Evolutionary conservation across 257 asterid genomes (phyloP), one percentile per base, ranked within the genome.

Genomic region (Ajuga chamaepitys): DNA sequence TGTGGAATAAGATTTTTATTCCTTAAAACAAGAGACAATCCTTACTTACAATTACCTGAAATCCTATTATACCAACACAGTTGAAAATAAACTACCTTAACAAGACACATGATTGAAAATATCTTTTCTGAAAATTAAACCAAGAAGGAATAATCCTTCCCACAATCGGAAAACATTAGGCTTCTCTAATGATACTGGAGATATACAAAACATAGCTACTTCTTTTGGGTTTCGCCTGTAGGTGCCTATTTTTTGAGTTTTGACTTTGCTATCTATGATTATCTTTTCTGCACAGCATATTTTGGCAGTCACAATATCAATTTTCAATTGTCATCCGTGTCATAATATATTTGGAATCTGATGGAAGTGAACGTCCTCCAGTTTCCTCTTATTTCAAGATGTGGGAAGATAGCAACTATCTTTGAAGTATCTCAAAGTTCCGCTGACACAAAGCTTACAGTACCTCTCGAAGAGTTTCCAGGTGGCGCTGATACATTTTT

Each of bases 361-460:
- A 71, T 53, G 64, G 4, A 52, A 24, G 18, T 72, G 65, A 66
- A 35, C 70, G 10, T n/a, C 72, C 48, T 72, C 72, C 87, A 93
- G 99, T 93, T 93, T 78, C 99, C 99, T 64, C 92, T 93, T 68
- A 66, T 84, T 66, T 86, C 97, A 67, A 87, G 83, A 79, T 87
- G 95, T 60, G 96, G 96, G 61, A 88, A 68, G 82, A 83, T 93
- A 76, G 83, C 86, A 62, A 71, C 82, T 54, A 72, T 76, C 47
- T 32, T 86, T 10, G 96, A 90, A 74, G 83, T 77, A 66, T 77
- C 80, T 54, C 83, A 73, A 70, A 78, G 44, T 53, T 57, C 81
- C 59, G 20, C 53, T 14, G 80, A 77, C 58, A 63, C 53, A 47
- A 66, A 70, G 58, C 64, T 58, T 18, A 34, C 62, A 58, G 60